These are phyloP conservation scores for Ophiostoma tasmaniense DNA, from an alignment of 2,329 filamentous ascomycete genomes.

Conservation along the genomic window DNA sequence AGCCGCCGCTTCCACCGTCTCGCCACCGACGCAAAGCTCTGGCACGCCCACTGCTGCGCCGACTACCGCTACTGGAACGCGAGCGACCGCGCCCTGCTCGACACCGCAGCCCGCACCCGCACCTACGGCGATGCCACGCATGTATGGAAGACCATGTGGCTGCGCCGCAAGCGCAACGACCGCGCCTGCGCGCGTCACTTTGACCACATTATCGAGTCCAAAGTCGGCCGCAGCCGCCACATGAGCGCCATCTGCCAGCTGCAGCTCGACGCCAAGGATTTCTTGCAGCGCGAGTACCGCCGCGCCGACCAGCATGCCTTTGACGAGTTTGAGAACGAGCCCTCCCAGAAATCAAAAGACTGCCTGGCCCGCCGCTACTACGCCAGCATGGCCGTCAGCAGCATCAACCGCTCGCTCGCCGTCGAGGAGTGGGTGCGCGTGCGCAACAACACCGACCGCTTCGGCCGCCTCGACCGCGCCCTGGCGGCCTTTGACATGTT, in stretches of 20 bases:
- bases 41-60: slow-evolving; percentile 64
- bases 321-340: neutral
- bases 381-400: slow-evolving; percentile 63
- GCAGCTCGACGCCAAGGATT: slow-evolving; percentile 86
- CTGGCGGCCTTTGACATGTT: slow-evolving; percentile 86
- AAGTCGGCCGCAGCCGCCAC: slow-evolving; percentile 59
- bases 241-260: slow-evolving; percentile 62
- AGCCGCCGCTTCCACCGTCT: slow-evolving; percentile 58
- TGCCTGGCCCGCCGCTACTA: slow-evolving; percentile 68
- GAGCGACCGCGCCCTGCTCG: slow-evolving; percentile 50
- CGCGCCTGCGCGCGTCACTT: slow-evolving; percentile 45
- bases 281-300: slow-evolving; percentile 58
- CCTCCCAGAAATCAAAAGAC: slow-evolving; percentile 38
- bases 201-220: slow-evolving; percentile 60
- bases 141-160: slow-evolving; percentile 67
- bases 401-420: slow-evolving; percentile 72
- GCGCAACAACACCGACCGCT: slow-evolving; percentile 28
- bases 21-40: slow-evolving; percentile 64
- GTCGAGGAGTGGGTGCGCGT: slow-evolving; percentile 67
- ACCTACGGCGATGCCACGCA: slow-evolving; percentile 39
- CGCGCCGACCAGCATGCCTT: slow-evolving; percentile 35
- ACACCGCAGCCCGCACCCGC: slow-evolving; percentile 35
- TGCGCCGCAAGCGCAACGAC: slow-evolving; percentile 47
- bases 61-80: slow-evolving; percentile 69
- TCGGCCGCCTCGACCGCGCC: slow-evolving; percentile 54